Percentiles rank a stretch among this genome's conserved stretches.
These are phyloP conservation scores for Parasitella parasitica DNA, from an alignment of 371 early-diverging fungal species.

Conservation along the genomic window DNA sequence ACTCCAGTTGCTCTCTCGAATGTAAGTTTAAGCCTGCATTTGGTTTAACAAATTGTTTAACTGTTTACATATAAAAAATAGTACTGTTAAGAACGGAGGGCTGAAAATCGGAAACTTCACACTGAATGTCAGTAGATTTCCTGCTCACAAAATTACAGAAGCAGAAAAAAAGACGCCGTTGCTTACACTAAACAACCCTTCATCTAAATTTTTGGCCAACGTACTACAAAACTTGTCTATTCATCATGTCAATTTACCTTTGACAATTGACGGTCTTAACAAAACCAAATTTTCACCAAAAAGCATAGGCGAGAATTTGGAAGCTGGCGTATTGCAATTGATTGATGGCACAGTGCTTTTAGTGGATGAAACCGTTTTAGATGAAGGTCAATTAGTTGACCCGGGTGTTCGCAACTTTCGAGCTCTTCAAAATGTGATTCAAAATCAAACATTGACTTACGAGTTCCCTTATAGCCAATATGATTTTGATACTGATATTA, in stretches of 20 bases:
- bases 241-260: conserved; percentile 47
- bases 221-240: conserved; percentile 41
- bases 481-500: conserved; percentile 62
- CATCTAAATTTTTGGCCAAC: conserved; percentile 6
- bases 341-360: conserved; percentile 55
- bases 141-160: conserved; percentile 9
- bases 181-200: conserved; percentile 14
- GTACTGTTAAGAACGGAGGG: conserved; percentile 36
- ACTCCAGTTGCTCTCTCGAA: conserved; percentile 56
- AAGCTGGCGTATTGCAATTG: conserved; percentile 61
- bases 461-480: conserved; percentile 62
- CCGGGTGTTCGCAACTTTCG: conserved; percentile 62
- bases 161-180: conserved; percentile 4
- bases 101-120: conserved; percentile 50
- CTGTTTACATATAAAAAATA: neutral
- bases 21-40: conserved; percentile 39
- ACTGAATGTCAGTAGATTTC: conserved; percentile 46
- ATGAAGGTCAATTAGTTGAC: conserved; percentile 63
- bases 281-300: conserved; percentile 49
- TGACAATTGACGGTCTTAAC: conserved; percentile 55
- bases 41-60: neutral
- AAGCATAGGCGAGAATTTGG: conserved; percentile 49
- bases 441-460: conserved; percentile 56
- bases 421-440: conserved; percentile 52
- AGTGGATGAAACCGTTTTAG: conserved; percentile 60